Evolutionary conservation across 2,329 filamentous ascomycete species (phyloP).

Genomic region (Teratosphaeria pseudoeucalypti): DNA sequence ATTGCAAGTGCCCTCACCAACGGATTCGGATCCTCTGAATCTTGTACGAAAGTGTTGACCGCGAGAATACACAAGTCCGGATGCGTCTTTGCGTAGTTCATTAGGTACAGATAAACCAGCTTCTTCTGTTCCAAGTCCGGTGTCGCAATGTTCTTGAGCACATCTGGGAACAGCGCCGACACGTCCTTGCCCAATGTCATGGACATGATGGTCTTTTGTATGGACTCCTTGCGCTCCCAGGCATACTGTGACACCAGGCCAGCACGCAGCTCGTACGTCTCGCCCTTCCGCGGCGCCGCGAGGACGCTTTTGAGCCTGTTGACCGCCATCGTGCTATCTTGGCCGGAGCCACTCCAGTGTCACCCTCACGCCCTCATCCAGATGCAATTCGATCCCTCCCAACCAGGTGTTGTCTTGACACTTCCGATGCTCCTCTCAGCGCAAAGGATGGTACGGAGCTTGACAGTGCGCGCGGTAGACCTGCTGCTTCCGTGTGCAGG

Average conservation of each 20-base stretch:
- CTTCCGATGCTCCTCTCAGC: not conserved
- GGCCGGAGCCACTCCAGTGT: not conserved
- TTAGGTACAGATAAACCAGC: conserved; percentile 94
- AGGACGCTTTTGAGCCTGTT: conserved; percentile 94
- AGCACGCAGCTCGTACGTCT: conserved; percentile 93
- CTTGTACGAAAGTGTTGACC: conserved; percentile 98
- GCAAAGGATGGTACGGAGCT: not conserved
- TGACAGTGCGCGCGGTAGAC: not conserved
- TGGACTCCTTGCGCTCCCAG: conserved; percentile 95
- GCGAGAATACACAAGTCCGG: conserved; percentile 96
- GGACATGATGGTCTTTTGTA: conserved; percentile 99
- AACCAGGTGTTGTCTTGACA: not conserved
- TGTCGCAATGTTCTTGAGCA: conserved; percentile 97
- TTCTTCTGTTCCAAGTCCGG: conserved; percentile 96
- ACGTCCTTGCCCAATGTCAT: conserved; percentile 99
- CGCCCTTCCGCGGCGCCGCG: conserved; percentile 84
- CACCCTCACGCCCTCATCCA: not conserved
- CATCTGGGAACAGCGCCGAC: conserved; percentile 90
- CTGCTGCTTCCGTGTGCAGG: not conserved
- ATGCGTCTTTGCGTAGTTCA: conserved; percentile 99
- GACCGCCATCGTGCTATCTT: conserved; percentile 61
- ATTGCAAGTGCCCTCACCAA: conserved; percentile 90
- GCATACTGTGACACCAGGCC: conserved; percentile 97
- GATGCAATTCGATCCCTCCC: not conserved
- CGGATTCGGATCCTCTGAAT: conserved; percentile 96